Evolutionary conservation across 2,329 filamentous ascomycete genomes (phyloP).

Genomic region (Leptosphaerulina australis): DNA sequence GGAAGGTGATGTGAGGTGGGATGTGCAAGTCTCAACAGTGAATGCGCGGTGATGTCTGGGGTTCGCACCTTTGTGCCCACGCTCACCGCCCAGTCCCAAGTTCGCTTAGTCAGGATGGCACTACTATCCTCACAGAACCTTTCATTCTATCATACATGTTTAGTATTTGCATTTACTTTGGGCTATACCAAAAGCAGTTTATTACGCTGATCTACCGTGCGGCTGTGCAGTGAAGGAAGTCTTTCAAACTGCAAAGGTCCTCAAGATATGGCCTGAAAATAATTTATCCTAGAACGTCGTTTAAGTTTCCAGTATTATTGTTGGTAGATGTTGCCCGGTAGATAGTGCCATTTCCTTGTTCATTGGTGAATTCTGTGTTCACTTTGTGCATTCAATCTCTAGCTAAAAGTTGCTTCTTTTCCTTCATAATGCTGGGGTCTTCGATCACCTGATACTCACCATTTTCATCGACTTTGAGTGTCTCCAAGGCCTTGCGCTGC

Average conservation of each 20-base stretch:
- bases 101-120: slow-evolving; percentile 9
- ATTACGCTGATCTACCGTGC: no score
- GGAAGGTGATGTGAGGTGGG: background rate
- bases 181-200: no score
- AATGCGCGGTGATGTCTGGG: slow-evolving; percentile 2
- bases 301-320: no score
- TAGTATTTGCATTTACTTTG: background rate
- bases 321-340: no score
- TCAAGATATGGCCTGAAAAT: no score
- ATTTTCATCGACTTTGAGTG: background rate
- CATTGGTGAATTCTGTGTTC: background rate
- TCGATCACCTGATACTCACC: background rate
- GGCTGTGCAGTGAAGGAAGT: no score
- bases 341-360: no score
- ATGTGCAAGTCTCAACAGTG: background rate
- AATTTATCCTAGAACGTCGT: no score
- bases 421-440: background rate
- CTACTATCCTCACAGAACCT: background rate
- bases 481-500: background rate
- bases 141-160: background rate
- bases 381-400: background rate
- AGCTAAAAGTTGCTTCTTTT: background rate
- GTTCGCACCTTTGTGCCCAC: slow-evolving; percentile 24
- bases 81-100: slow-evolving; percentile 20
- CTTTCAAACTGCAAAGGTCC: background rate